Base-by-base conservation (phyloP, 1,284 basidiomycete genomes). In the Puccinia horiana region DNA sequence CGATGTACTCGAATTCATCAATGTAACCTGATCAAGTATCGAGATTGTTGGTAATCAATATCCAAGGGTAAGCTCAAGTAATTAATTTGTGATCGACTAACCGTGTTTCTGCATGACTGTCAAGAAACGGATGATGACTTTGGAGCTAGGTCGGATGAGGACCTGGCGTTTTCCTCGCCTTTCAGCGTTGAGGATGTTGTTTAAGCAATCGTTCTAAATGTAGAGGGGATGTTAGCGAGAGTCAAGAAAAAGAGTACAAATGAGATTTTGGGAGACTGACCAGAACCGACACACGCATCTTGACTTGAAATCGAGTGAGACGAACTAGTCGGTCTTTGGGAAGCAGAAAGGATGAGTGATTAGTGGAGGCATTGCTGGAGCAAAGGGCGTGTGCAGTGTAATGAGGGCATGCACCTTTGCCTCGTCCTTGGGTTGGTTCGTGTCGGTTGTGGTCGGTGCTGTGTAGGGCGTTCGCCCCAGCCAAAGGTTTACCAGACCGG, bases 181-280 rank as follows among this genome's bases (percentile, higher is more conserved):
- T 90, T 98, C 96, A 87, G 96, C 95, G 86, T 98, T 98, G 92
- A 96, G 93, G 85, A 97, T 96, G 91, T 94, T 95, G 91, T 96
- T 96, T 90, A 92, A 89, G 90, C 92, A 93, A 89, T 94, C 93
- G 87, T 94, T 94, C 78, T 80, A 29, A 20, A 54, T 61, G 2
- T 74, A 61, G 26, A 35, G 32, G 52, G 1, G 61, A 35, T 14
- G 47, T 44, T 16, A 26, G 44, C 35, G 52, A 37, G 18, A 29
- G 37, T 44, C 35, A 8, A 29, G 42, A 18, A 11, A 58, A 42
- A n/a, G 52, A 35, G 1, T 32, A 18, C 16, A 35, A 61, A 61
- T 4, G 35, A 23, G 11, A 44, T 58, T 26, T 9, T 18, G 32
- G 23, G n/a, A 42, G 26, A 70, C 81, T 82, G 9, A 81, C 83